phyloP scores from a whole-genome alignment of 352 stramenopile genomes.

The Globisporangium alternatum region DNA sequence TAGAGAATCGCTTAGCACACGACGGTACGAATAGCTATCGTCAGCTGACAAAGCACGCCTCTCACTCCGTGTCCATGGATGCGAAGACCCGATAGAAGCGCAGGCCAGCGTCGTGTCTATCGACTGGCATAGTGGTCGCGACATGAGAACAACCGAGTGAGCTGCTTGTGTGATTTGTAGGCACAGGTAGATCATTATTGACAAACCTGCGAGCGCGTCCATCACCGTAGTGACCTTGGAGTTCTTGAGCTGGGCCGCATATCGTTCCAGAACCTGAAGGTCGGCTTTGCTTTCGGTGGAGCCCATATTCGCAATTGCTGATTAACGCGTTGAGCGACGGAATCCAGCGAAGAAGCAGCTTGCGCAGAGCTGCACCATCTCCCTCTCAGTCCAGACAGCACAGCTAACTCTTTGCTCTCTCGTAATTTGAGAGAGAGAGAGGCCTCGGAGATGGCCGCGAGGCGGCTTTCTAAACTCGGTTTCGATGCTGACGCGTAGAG shows the following conservation, averaged over 20 bases:
- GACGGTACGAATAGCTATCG: not conserved
- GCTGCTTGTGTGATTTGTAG: not conserved
- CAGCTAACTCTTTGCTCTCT: not conserved
- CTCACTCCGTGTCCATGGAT: slow-evolving; percentile 47
- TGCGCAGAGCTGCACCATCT: not conserved
- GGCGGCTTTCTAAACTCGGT: not conserved
- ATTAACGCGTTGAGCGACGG: slow-evolving; percentile 5
- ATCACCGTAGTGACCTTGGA: slow-evolving; percentile 30
- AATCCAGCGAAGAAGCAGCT: not conserved
- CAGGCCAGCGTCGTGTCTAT: slow-evolving; percentile 33
- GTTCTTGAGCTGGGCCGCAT: slow-evolving; percentile 38
- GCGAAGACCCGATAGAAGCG: slow-evolving; percentile 47
- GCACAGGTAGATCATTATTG: too few species aligned
- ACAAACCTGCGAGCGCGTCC: slow-evolving; percentile 32
- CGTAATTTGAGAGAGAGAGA: not conserved
- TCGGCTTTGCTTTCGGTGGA: slow-evolving; percentile 40
- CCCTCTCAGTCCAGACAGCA: not conserved
- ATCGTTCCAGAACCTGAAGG: slow-evolving; percentile 28
- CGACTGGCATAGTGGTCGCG: slow-evolving; percentile 21
- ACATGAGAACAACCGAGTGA: not conserved
- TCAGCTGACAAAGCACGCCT: not conserved
- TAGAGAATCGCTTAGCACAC: not conserved
- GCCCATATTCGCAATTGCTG: slow-evolving; percentile 24
- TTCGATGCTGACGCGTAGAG: not conserved
- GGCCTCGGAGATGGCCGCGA: not conserved